Evolutionary conservation across 768 basidiomycete species (phyloP).

Genomic region (Boletus rubroflammeus): DNA sequence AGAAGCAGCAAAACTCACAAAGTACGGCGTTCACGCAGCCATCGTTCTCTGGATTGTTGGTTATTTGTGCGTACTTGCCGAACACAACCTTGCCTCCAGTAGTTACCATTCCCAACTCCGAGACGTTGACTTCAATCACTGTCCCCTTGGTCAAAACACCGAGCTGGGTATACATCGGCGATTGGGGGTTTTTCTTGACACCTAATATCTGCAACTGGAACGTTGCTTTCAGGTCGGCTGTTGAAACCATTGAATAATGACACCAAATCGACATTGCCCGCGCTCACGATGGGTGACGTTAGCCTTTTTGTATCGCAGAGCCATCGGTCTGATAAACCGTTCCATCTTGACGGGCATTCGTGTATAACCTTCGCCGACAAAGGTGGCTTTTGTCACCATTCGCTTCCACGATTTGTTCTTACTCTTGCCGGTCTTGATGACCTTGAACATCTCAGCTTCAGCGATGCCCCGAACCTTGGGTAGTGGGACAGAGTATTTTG

Average conservation of each 20-base stretch:
- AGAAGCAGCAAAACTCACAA: slow-evolving; percentile 47
- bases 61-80: slow-evolving; percentile 91
- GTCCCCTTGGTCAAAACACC: slow-evolving; percentile 99
- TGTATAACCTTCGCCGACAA: slow-evolving; percentile 97
- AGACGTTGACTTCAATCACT: slow-evolving; percentile 98
- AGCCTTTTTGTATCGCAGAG: slow-evolving; percentile 94
- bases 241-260: neutral
- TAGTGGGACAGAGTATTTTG: slow-evolving; percentile 94
- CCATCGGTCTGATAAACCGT: slow-evolving; percentile 96
- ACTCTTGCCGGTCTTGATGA: slow-evolving; percentile 94
- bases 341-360: slow-evolving; percentile 99
- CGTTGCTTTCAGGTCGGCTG: slow-evolving; percentile 96
- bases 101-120: slow-evolving; percentile 95
- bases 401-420: slow-evolving; percentile 98
- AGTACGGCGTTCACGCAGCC: slow-evolving; percentile 95
- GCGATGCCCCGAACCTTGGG: slow-evolving; percentile 98
- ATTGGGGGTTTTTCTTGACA: slow-evolving; percentile 99
- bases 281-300: slow-evolving; percentile 97
- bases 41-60: slow-evolving; percentile 94
- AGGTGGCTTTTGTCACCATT: slow-evolving; percentile 99
- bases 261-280: neutral
- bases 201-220: slow-evolving; percentile 98
- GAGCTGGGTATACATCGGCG: slow-evolving; percentile 94
- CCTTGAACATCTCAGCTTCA: slow-evolving; percentile 99
- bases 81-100: slow-evolving; percentile 94